phyloP scores from a whole-genome alignment of 768 basidiomycete species.

The Suillus variegatus region DNA sequence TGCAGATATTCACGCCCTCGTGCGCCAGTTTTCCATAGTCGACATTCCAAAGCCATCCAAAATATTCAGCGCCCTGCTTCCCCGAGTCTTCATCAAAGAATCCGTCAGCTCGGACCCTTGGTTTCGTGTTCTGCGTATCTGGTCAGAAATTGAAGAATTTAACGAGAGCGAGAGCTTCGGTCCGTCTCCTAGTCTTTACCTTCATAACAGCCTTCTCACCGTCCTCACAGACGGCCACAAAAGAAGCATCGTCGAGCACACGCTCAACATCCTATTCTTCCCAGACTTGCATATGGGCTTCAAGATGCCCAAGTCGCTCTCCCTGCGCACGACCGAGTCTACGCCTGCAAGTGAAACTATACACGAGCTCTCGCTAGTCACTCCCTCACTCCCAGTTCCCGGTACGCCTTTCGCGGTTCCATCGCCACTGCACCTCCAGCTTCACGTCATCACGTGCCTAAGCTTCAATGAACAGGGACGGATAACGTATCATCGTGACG shows the following conservation, averaged over 20 bases:
- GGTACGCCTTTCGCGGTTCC: conserved; percentile 59
- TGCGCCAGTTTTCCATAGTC: conserved; percentile 57
- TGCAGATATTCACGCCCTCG: conserved; percentile 66
- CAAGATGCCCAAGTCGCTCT: conserved; percentile 42
- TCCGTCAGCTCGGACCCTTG: conserved; percentile 35
- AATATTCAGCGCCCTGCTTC: conserved; percentile 57
- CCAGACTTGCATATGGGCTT: conserved; percentile 65
- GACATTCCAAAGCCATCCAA: conserved; percentile 71
- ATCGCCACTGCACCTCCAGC: conserved; percentile 65
- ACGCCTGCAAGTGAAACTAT: not conserved
- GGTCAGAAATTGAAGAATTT: conserved; percentile 77
- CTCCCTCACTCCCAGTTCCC: conserved; percentile 52
- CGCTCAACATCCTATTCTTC: conserved; percentile 46
- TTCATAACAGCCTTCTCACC: not conserved
- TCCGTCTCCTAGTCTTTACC: conserved; percentile 33
- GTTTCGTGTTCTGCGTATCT: conserved; percentile 67
- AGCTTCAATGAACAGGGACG: conserved; percentile 44
- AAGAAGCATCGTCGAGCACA: conserved; percentile 58
- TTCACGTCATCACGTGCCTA: not conserved
- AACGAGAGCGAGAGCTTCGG: conserved; percentile 83
- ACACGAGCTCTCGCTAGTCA: not conserved
- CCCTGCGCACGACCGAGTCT: conserved; percentile 16
- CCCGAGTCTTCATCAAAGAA: conserved; percentile 25
- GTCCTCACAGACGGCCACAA: conserved; percentile 62
- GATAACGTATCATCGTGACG: conserved; percentile 60